These are phyloP conservation scores for Hippophae rhamnoides DNA, from an alignment of 306 rosid genomes.

Conservation along the genomic window DNA sequence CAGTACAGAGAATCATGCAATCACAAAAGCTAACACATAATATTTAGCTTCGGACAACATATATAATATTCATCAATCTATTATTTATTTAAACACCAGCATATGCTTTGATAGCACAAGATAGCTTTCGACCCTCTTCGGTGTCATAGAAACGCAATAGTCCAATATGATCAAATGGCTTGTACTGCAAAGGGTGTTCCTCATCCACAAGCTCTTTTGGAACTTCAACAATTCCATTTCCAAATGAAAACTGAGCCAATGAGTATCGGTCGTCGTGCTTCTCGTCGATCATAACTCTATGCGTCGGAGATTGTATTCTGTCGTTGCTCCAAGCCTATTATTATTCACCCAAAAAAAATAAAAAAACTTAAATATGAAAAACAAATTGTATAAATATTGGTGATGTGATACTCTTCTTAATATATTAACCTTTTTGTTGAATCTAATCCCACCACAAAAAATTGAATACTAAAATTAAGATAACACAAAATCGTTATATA, in stretches of 20 bases:
- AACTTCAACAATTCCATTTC: slow-evolving; percentile 42
- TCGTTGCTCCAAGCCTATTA: slow-evolving; percentile 75
- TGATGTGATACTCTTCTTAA: no score
- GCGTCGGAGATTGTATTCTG: slow-evolving; percentile 53
- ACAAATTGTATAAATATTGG: no score
- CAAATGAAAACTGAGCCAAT: slow-evolving; percentile 50
- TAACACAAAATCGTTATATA: background rate
- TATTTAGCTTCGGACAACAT: background rate
- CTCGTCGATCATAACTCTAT: slow-evolving; percentile 50
- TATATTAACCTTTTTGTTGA: no score
- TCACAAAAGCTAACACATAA: no score
- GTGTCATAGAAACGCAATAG: slow-evolving; percentile 32
- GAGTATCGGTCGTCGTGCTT: slow-evolving; percentile 50
- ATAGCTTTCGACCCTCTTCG: slow-evolving; percentile 14
- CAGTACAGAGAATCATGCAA: no score
- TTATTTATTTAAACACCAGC: background rate
- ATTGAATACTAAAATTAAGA: background rate
- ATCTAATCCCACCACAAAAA: no score
- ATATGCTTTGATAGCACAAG: slow-evolving; percentile 16
- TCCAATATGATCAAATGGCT: slow-evolving; percentile 56
- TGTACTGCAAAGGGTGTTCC: slow-evolving; percentile 43
- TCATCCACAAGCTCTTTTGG: slow-evolving; percentile 57
- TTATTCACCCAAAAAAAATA: slow-evolving; percentile 1
- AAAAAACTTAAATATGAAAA: no score
- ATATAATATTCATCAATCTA: background rate